Conservation (phyloP, 129 eudicot species). For the Rutidosis leptorrhynchoides region DNA sequence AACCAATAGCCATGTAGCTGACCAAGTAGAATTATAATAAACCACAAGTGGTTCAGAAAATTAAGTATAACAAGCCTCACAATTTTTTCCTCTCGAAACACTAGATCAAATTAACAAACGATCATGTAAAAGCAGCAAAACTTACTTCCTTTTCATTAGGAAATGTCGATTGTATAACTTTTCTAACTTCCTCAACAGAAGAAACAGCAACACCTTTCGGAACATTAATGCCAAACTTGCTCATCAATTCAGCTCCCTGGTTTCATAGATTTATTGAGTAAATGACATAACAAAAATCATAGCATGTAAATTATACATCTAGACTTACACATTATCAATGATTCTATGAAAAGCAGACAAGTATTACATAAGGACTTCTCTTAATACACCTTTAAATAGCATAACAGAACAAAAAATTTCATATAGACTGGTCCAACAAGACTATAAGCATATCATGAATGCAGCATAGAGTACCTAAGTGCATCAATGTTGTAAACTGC, state of each 20-base stretch:
- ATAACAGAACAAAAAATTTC: background rate
- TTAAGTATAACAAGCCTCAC: background rate
- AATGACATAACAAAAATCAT: background rate
- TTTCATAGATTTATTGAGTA: slow-evolving; percentile 14
- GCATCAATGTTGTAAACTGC: background rate
- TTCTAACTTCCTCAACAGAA: slow-evolving; percentile 65
- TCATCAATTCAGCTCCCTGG: slow-evolving; percentile 96
- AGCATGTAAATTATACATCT: background rate
- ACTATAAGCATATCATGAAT: background rate
- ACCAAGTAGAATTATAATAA: slow-evolving; percentile 1
- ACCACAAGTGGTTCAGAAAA: slow-evolving; percentile 2
- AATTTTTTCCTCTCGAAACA: background rate
- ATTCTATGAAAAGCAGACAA: background rate
- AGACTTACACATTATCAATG: background rate
- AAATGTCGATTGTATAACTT: slow-evolving; percentile 53
- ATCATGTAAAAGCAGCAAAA: slow-evolving; percentile 3
- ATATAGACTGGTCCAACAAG: background rate
- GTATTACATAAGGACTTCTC: background rate
- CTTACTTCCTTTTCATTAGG: slow-evolving; percentile 80
- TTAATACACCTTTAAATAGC: background rate
- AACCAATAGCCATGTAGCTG: slow-evolving; percentile 14
- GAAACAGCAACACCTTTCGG: slow-evolving; percentile 89
- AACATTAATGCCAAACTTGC: slow-evolving; percentile 84
- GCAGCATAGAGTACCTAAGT: background rate
- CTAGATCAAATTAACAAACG: slow-evolving; percentile 4